Percentiles rank a stretch among this genome's conserved stretches.
Conservation (phyloP, 108 stramenopile species). For the Epithemia pelagica region DNA sequence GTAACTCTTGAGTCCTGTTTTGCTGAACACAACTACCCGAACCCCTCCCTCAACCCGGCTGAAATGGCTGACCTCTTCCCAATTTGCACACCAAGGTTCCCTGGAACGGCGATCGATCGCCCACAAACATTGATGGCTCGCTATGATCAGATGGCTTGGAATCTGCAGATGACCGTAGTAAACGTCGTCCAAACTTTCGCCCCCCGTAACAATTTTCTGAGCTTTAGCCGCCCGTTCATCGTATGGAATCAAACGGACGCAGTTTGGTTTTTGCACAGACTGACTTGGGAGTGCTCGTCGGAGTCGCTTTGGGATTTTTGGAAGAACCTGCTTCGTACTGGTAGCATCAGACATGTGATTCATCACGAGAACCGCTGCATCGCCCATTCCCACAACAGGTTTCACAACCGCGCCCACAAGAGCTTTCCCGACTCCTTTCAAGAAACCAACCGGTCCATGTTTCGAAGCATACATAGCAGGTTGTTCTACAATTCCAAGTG, state of each 20-base stretch:
- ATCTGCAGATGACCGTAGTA: slow-evolving; percentile 71
- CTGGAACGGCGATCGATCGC: slow-evolving; percentile 44
- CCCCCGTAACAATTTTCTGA: slow-evolving; percentile 69
- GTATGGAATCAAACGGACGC: slow-evolving; percentile 48
- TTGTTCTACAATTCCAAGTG: slow-evolving; percentile 64
- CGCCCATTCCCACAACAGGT: slow-evolving; percentile 75
- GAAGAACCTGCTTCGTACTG: slow-evolving; percentile 40
- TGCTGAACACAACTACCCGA: slow-evolving; percentile 52
- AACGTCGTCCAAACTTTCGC: slow-evolving; percentile 61
- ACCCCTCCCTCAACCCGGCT: slow-evolving; percentile 33
- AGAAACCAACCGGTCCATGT: slow-evolving; percentile 63
- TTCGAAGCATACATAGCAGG: slow-evolving; percentile 63
- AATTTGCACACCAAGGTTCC: slow-evolving; percentile 60
- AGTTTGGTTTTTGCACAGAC: slow-evolving; percentile 30
- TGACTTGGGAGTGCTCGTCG: slow-evolving; percentile 60
- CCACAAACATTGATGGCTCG: slow-evolving; percentile 64
- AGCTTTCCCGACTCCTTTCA: slow-evolving; percentile 71
- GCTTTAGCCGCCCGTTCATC: slow-evolving; percentile 70
- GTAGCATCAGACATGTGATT: slow-evolving; percentile 80
- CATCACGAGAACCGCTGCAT: slow-evolving; percentile 76
- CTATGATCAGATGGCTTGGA: slow-evolving; percentile 58
- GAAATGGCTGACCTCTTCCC: slow-evolving; percentile 76
- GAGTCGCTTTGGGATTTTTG: slow-evolving; percentile 53
- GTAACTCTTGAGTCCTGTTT: slow-evolving; percentile 52
- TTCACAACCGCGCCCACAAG: slow-evolving; percentile 69